phyloP scores from a whole-genome alignment of 2,329 filamentous ascomycete genomes.

The Cladorrhinum sp. region DNA sequence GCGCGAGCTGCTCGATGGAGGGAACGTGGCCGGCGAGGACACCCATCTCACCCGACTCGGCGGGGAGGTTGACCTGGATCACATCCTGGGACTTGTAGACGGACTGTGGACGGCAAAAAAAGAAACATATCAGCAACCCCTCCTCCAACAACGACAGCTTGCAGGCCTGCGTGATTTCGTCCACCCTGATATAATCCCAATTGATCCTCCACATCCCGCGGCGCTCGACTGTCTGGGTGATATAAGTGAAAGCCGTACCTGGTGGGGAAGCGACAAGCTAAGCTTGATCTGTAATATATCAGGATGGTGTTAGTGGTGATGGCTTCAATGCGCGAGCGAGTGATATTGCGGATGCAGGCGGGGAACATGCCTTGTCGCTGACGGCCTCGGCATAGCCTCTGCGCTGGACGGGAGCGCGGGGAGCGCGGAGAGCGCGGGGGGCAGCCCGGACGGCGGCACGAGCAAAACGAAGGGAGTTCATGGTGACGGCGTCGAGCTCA shows the following conservation, averaged over 20 bases:
- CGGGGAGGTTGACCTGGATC: slow-evolving; percentile 97
- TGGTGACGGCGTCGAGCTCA: slow-evolving; percentile 57
- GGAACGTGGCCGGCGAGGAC: slow-evolving; percentile 98
- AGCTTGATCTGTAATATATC: slow-evolving; percentile 74
- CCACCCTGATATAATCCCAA: not conserved
- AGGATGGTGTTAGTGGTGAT: slow-evolving; percentile 9
- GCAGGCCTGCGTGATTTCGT: slow-evolving; percentile 5
- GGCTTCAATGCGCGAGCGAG: slow-evolving; percentile 27
- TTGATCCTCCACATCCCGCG: not conserved
- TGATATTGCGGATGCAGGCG: slow-evolving; percentile 4
- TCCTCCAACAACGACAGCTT: not conserved
- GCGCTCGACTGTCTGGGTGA: not conserved
- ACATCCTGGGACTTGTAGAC: slow-evolving; percentile 67
- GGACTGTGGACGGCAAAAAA: slow-evolving; percentile 56
- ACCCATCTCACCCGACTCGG: slow-evolving; percentile 99
- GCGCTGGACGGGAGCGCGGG: slow-evolving; percentile 69
- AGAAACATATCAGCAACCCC: slow-evolving; percentile 40
- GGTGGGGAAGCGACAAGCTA: slow-evolving; percentile 94
- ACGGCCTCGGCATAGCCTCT: slow-evolving; percentile 89
- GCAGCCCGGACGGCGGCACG: slow-evolving; percentile 83
- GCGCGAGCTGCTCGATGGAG: slow-evolving; percentile 98
- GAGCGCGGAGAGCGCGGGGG: slow-evolving; percentile 71
- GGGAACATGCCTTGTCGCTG: slow-evolving; percentile 63
- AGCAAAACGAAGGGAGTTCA: slow-evolving; percentile 94
- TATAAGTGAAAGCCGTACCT: slow-evolving; percentile 64